A percentile compares a stretch with the other conserved stretches of the same genome.
phyloP scores from a whole-genome alignment of 23 red algal genomes.

The Pyropia haitanensis region DNA sequence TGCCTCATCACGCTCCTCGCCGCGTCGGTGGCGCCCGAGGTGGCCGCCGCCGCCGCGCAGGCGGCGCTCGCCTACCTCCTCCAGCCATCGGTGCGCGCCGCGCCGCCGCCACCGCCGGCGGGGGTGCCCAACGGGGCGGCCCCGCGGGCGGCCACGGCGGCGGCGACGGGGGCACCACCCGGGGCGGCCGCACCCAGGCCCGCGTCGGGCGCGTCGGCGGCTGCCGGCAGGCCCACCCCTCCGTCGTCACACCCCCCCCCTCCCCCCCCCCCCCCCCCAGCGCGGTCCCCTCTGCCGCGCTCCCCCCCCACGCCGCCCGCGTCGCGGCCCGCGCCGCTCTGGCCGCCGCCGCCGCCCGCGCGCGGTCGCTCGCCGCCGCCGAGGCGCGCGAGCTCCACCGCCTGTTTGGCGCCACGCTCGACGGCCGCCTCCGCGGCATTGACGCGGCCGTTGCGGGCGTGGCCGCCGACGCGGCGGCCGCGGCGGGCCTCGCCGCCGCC shows the following conservation, averaged over 20 bases:
- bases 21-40: slow-evolving; percentile 68
- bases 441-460: slow-evolving; percentile 33
- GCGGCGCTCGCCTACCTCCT: slow-evolving; percentile 54
- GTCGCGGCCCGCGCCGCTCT: slow-evolving; percentile 52
- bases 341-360: slow-evolving; percentile 61
- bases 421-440: slow-evolving; percentile 49
- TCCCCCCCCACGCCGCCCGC: slow-evolving; percentile 21
- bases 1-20: slow-evolving; percentile 86
- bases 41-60: slow-evolving; percentile 80
- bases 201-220: slow-evolving; percentile 5
- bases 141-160: background rate
- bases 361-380: slow-evolving; percentile 45
- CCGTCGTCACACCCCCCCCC: background rate
- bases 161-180: background rate
- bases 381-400: slow-evolving; percentile 66
- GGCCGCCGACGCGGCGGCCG: background rate
- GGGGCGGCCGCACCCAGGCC: background rate
- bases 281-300: background rate
- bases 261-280: background rate
- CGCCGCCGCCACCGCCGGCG: slow-evolving; percentile 3
- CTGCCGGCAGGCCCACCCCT: background rate
- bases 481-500: background rate
- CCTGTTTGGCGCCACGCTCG: slow-evolving; percentile 49
- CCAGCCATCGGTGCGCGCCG: slow-evolving; percentile 13
- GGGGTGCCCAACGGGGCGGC: slow-evolving; percentile 15